A percentile compares a stretch with the other conserved stretches of the same genome.
phyloP scores from a whole-genome alignment of 176 grass and related monocot species.

The Tillandsia leiboldiana region DNA sequence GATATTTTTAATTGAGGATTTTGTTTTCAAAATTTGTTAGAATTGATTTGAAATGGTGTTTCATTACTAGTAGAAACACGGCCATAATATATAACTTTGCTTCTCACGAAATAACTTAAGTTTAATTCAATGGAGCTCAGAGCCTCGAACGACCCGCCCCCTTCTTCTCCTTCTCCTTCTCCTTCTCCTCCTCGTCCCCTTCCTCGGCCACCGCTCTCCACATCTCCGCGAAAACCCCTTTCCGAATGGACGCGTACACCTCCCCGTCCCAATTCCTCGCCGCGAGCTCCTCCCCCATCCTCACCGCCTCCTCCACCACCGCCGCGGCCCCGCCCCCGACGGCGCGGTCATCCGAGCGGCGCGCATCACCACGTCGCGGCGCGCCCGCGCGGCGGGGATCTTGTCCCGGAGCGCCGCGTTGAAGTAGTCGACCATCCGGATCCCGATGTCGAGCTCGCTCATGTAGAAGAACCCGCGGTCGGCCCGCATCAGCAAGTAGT shows the following conservation, averaged over 20 bases:
- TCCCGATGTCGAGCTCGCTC: constrained; percentile 91
- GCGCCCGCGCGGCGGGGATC: constrained; percentile 38
- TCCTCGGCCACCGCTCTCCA: constrained; percentile 38
- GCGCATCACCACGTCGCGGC: constrained; percentile 51
- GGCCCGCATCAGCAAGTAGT: constrained; percentile 71
- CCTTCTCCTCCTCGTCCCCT: constrained; percentile 37
- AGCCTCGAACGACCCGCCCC: constrained; percentile 32
- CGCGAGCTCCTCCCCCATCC: constrained; percentile 62
- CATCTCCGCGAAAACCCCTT: constrained; percentile 40
- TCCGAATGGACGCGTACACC: constrained; percentile 54
- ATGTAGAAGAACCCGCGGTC: constrained; percentile 87
- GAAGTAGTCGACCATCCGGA: constrained; percentile 42
- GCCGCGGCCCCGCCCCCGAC: constrained; percentile 38
- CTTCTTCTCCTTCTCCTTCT: constrained; percentile 39
- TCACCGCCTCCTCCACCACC: constrained; percentile 44
- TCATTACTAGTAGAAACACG: no score
- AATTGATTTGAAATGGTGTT: no score
- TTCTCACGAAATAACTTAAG: no score
- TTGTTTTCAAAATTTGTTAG: no score
- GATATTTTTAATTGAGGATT: no score
- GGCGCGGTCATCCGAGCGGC: constrained; percentile 40
- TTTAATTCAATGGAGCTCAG: constrained; percentile 12
- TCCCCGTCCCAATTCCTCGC: constrained; percentile 67
- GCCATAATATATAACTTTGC: no score
- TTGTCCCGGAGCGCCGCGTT: constrained; percentile 45